These are phyloP conservation scores for Nitzschia palea DNA, from an alignment of 108 stramenopile genomes.

Conservation along the genomic window DNA sequence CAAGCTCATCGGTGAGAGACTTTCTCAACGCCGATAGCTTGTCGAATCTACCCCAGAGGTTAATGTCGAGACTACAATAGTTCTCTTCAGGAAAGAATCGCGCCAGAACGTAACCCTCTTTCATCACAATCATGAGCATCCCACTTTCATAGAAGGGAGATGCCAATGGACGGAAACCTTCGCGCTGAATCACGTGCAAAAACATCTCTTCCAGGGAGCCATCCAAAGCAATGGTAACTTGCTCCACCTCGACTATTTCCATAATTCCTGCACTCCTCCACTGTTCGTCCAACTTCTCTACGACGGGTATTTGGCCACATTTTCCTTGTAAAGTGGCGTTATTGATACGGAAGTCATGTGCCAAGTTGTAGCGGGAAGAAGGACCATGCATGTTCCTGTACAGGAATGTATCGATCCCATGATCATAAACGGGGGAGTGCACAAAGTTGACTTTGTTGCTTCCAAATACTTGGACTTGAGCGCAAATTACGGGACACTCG, in stretches of 20 bases:
- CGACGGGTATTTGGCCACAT: constrained; percentile 29
- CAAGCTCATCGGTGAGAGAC: constrained; percentile 24
- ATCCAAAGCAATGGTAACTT: constrained; percentile 13
- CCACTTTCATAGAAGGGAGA: constrained; percentile 28
- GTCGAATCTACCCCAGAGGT: constrained; percentile 40
- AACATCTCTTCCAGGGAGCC: constrained; percentile 21
- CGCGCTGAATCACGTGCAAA: constrained; percentile 13
- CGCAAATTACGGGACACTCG: constrained; percentile 54
- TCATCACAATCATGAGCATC: constrained; percentile 7
- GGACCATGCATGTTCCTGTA: constrained; percentile 40
- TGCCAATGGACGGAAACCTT: constrained; percentile 40
- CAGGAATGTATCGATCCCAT: constrained; percentile 6
- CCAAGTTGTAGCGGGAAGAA: constrained; percentile 36
- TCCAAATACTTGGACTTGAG: constrained; percentile 63
- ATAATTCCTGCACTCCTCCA: constrained; percentile 46
- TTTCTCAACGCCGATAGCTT: constrained; percentile 23
- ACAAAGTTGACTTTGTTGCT: constrained; percentile 59
- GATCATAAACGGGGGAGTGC: constrained; percentile 3
- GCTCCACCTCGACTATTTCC: constrained; percentile 55
- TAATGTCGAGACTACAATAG: constrained; percentile 54
- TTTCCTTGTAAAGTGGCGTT: constrained; percentile 26
- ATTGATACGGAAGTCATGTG: constrained; percentile 67
- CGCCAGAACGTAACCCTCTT: constrained; percentile 55
- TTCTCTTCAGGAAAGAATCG: constrained; percentile 41
- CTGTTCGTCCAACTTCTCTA: constrained; percentile 49